Percentiles rank a stretch among this genome's conserved stretches.
Evolutionary conservation across 768 basidiomycete genomes (phyloP).

Genomic region (Rubroboletus pulcherrimus): DNA sequence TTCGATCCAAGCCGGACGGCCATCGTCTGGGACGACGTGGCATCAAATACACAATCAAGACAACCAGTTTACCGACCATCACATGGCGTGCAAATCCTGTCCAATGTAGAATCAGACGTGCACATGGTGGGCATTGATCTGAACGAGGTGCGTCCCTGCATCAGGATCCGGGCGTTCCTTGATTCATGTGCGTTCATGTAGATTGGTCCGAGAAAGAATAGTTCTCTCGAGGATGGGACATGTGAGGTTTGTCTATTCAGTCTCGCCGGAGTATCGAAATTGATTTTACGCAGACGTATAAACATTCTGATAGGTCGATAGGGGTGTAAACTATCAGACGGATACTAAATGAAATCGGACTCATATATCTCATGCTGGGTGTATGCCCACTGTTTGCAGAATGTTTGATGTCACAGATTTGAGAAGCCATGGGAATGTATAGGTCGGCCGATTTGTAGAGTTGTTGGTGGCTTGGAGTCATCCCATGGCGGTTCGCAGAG

Average conservation of each 20-base stretch:
- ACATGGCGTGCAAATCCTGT: background rate
- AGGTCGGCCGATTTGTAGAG: too few relatives aligned
- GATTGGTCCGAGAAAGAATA: background rate
- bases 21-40: slow-evolving; percentile 2
- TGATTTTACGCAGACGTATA: background rate
- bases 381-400: too few relatives aligned
- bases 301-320: background rate
- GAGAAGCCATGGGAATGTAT: too few relatives aligned
- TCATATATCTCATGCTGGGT: background rate
- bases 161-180: background rate
- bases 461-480: too few relatives aligned
- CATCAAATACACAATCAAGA: background rate
- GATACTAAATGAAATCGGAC: background rate
- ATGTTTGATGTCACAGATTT: too few relatives aligned
- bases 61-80: background rate
- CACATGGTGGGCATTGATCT: background rate
- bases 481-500: too few relatives aligned
- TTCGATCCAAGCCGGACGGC: background rate
- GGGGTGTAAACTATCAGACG: background rate
- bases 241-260: background rate
- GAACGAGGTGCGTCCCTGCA: background rate
- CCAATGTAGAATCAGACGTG: background rate
- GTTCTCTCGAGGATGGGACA: background rate
- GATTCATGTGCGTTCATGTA: background rate
- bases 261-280: background rate